phyloP scores from a whole-genome alignment of 2,329 filamentous ascomycete species.

The Raffaelea deltoideospora region DNA sequence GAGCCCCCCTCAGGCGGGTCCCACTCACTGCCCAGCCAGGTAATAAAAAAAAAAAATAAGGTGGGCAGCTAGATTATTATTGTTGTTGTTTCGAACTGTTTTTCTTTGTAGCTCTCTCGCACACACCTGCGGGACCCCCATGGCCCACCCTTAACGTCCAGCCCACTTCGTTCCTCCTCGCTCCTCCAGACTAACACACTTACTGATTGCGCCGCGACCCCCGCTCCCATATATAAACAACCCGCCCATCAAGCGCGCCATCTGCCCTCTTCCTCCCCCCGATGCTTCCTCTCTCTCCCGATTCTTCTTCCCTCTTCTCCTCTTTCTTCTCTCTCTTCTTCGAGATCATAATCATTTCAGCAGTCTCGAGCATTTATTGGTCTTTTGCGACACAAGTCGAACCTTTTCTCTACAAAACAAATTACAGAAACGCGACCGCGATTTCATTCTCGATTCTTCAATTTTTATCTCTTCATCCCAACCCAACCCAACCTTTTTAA shows the following conservation, averaged over 20 bases:
- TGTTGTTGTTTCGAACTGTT: too few species aligned
- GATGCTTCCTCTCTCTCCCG: slow-evolving; percentile 22
- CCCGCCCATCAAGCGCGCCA: slow-evolving; percentile 36
- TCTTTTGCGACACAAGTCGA: not conserved
- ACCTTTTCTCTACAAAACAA: slow-evolving; percentile 7
- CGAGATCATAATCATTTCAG: not conserved
- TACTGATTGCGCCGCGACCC: slow-evolving; percentile 43
- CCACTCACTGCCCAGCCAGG: too few species aligned
- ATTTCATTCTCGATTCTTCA: not conserved
- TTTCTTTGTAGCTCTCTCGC: too few species aligned
- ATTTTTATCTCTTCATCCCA: slow-evolving; percentile 1
- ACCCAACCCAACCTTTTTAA: slow-evolving; percentile 1
- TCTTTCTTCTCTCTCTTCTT: slow-evolving; percentile 2
- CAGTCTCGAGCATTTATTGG: too few species aligned
- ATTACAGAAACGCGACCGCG: slow-evolving; percentile 9
- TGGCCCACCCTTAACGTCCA: too few species aligned
- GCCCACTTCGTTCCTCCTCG: too few species aligned
- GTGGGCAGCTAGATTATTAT: too few species aligned
- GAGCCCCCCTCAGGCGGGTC: too few species aligned
- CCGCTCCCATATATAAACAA: slow-evolving; percentile 45
- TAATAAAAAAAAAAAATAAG: too few species aligned
- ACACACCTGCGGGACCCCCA: too few species aligned
- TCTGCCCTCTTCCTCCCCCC: slow-evolving; percentile 22
- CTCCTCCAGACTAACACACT: too few species aligned
- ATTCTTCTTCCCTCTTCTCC: slow-evolving; percentile 12